phyloP scores from a whole-genome alignment of 1,284 basidiomycete genomes.

The Stereum hirsutum region DNA sequence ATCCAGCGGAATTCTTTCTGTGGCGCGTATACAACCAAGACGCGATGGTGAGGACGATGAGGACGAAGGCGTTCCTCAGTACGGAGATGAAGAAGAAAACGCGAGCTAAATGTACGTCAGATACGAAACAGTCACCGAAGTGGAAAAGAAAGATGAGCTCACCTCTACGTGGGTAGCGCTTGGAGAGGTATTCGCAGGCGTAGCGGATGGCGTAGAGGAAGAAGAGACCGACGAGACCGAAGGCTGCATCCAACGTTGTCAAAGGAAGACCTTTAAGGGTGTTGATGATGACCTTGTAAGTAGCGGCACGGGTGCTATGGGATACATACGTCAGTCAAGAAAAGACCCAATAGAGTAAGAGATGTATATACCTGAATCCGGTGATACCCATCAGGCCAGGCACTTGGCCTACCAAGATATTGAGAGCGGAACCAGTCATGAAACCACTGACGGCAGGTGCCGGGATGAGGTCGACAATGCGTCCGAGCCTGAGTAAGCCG shows the following conservation, averaged over 20 bases:
- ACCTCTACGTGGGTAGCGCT: conserved; percentile 63
- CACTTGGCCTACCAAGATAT: conserved; percentile 78
- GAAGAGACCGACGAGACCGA: conserved; percentile 74
- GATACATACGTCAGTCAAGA: conserved; percentile 3
- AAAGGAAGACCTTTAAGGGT: conserved; percentile 76
- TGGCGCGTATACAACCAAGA: conserved; percentile 78
- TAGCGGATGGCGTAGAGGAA: conserved; percentile 74
- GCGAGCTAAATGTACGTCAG: conserved; percentile 38
- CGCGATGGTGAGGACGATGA: conserved; percentile 78
- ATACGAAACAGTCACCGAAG: neutral
- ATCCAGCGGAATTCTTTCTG: conserved; percentile 42
- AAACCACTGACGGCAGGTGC: conserved; percentile 89
- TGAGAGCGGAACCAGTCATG: conserved; percentile 89
- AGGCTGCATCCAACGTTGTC: conserved; percentile 80
- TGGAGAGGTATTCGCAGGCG: conserved; percentile 46
- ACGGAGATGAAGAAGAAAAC: conserved; percentile 83
- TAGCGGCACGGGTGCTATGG: conserved; percentile 70
- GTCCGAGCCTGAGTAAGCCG: conserved; percentile 87
- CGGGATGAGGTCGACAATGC: conserved; percentile 95
- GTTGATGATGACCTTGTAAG: conserved; percentile 88
- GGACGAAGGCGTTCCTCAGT: conserved; percentile 81
- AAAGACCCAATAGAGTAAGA: neutral
- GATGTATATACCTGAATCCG: conserved; percentile 60
- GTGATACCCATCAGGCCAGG: conserved; percentile 81
- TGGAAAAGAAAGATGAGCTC: conserved; percentile 17